Evolutionary conservation across 2,329 filamentous ascomycete genomes (phyloP), one percentile per base, ranked within the genome.

Genomic region (Cladosporium cucumerinum): DNA sequence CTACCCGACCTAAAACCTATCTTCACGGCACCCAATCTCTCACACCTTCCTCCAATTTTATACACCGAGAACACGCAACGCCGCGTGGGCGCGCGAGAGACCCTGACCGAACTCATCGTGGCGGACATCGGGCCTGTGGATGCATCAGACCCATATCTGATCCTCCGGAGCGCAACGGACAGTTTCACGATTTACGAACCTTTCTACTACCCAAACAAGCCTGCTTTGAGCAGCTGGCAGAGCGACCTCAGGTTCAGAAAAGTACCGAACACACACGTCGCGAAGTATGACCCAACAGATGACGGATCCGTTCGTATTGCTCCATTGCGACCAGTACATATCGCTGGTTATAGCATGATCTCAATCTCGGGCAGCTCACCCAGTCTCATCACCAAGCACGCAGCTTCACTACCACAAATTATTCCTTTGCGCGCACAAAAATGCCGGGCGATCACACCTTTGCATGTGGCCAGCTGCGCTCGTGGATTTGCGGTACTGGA

Each of bases 141-240:
- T 11, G 83, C 84, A 25, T 87, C 85, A 66, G 86, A 85, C 2
- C 92, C 94, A 7, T 92, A 96, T 75, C 81, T 99, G 23, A 88
- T 98, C 70, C 81, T 93, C 30, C 90, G 94, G 59, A 92, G 92
- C 57, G 84, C 86, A 11, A 89, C 87, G 66, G 90, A 97, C 68
- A 93, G 98, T 73, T 80, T 98, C 36, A 89, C 90, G 12, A 85
- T 98, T 54, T 99, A 98, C 75, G 88, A 95, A 74, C 93, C 94
- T 1, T 89, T 92, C 70, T 83, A 86, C 49, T 74, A 80, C 80
- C 65, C 66, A 28, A 55, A 48, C n/a, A 43, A 49, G 1, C n/a
- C 63, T 4, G 25, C 28, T 26, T 12, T 51, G 12, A 63, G 64
- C 10, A 32, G 63, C 6, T 83, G 89, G 69, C 80, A 84, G 1